These are phyloP conservation scores for Thermomyces lanuginosus DNA, from an alignment of 2,329 filamentous ascomycete species.

Conservation along the genomic window DNA sequence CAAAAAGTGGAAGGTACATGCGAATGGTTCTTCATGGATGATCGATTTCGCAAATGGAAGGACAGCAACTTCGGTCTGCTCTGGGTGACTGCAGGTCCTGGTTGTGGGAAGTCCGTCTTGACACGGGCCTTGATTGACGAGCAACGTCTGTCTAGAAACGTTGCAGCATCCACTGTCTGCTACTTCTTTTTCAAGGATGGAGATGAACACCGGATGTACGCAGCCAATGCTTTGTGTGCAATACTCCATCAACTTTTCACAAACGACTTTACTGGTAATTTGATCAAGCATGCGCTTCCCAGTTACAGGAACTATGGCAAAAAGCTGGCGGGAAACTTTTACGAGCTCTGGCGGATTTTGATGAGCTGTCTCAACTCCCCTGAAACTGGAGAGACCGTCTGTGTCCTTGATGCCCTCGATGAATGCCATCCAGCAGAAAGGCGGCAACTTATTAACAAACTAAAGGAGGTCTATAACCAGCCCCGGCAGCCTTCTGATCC, in stretches of 20 bases:
- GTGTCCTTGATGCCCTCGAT: slow-evolving; percentile 2
- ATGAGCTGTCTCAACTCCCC: background rate
- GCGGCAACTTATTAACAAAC: slow-evolving; percentile 1
- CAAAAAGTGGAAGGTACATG: slow-evolving; percentile 15
- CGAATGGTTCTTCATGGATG: slow-evolving; percentile 10
- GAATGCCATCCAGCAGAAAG: slow-evolving; percentile 1
- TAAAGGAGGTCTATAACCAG: background rate
- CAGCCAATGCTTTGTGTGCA: slow-evolving; percentile 1
- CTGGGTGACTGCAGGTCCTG: slow-evolving; percentile 19
- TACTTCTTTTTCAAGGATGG: slow-evolving; percentile 24
- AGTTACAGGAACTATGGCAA: background rate
- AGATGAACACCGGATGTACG: slow-evolving; percentile 9
- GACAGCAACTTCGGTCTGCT: slow-evolving; percentile 10
- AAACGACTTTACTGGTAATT: background rate
- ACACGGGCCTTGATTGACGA: slow-evolving; percentile 16
- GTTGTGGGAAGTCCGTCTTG: slow-evolving; percentile 22
- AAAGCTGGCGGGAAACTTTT: background rate
- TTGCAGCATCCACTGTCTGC: slow-evolving; percentile 15
- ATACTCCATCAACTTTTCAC: slow-evolving; percentile 3
- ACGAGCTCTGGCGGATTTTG: slow-evolving; percentile 1
- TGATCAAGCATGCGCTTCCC: background rate
- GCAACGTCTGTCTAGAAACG: slow-evolving; percentile 7
- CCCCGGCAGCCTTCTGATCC: background rate
- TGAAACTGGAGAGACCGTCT: background rate
- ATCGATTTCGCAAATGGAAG: slow-evolving; percentile 14